Base-by-base conservation (phyloP, 2,329 filamentous ascomycete species). In the Xylariomycetidae sp. region DNA sequence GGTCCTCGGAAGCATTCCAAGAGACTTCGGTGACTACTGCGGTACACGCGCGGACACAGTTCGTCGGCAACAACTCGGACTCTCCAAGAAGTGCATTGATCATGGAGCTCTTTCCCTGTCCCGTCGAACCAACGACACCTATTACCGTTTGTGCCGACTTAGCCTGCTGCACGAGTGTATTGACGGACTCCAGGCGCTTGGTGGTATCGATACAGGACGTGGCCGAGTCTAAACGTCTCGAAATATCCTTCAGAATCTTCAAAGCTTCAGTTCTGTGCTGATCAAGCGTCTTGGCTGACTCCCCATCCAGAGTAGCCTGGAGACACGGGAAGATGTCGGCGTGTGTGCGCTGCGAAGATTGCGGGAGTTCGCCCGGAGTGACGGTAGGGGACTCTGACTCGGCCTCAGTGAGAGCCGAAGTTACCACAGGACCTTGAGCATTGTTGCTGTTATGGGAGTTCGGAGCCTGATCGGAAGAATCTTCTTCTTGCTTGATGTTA, bases 11-110 rank as follows among this genome's bases (percentile, higher is more conserved):
- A 16, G 63, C 12, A 31, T 80, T 80, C 53, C 65, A 79, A 0
- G 67, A 67, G 2, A 82, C 64, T 44, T 81, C 75, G 0, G 75
- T 81, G 1, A 77, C 66, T 0, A 74, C 71, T 0, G 75, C 74
- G 0, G 76, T 82, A 36, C 75, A 80, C 1, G 76, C 76, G 18
- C 72, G 58, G 67, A 79, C 73, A 47, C 74, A 74, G 31, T 48
- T 60, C 0, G 60, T 63, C 0, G 56, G 61, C 1, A 62, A 38
- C 5, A 64, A 42, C 65, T 63, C 12, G 13, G 6, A 34, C 25
- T 54, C 50, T 7, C 34, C 37, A 10, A 44, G 23, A 12, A 51
- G 24, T 2, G 43, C 40, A 29, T 51, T 51, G 27, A 50, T 46
- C 7, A 50, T 27, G 6, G 46, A 48, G 32, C 47, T 50, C 23